Base-by-base conservation (phyloP, 495 filamentous ascomycete species). In the Baudoinia panamericana region DNA sequence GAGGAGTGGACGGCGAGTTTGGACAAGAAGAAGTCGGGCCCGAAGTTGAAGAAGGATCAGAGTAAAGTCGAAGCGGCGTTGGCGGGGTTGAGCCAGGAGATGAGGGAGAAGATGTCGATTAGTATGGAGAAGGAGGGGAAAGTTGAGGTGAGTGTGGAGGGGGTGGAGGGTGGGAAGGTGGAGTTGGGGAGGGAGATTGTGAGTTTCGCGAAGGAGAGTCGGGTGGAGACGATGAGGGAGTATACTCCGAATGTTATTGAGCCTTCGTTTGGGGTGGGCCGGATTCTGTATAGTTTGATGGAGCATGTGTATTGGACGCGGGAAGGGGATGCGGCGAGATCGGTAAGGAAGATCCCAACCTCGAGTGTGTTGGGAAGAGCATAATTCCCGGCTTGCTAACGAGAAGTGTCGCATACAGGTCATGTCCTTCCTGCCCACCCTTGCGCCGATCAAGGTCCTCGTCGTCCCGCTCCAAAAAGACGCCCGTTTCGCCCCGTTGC, bases 241-340 rank as follows among this genome's bases (percentile, higher is more conserved):
- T 86, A 80, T 63, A 84, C 74, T 1, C 82, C 82, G 20, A 85
- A 84, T 48, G 80, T 88, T 20, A 85, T 88, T 41, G 81, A 88
- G 62, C 82, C 82, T 1, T 85, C 82, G 7, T 88, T 88, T 53
- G 81, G 82, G 61, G 83, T 88, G 48, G 82, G 82, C 34, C 70
- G 82, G 35, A 84, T 86, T 26, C 56, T 87, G 34, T 85, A 84
- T 64, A 73, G 73, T 48, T 59, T 85, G 51, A 73, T 84, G 38
- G 82, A 88, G 63, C 82, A 88, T 57, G 69, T 67, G 49, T 86
- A 80, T 67, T 88, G 80, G 82, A 73, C 69, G 22, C 70, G 79
- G 31, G 63, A 69, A 31, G 70, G 69, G 27, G 74, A 76, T 48
- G 70, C 71, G 40, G 72, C 72, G 16, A 71, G 79, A 50, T 75